A percentile compares a stretch with the other conserved stretches of the same genome.
Conservation (phyloP, 768 basidiomycete genomes). For the Lentinula sp. region DNA sequence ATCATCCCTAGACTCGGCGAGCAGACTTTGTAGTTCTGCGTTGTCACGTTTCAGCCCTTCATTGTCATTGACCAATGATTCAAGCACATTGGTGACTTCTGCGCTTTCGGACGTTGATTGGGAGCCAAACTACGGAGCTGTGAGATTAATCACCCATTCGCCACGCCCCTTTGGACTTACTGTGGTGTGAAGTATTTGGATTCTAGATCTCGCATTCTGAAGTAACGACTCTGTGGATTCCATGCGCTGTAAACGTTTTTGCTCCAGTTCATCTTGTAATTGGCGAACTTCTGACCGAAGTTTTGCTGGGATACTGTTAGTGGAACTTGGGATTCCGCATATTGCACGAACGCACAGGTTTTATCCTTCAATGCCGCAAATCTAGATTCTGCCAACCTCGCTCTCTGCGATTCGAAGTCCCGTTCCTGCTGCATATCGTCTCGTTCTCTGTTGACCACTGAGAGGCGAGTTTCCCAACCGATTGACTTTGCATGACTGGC, state of each 20-base stretch:
- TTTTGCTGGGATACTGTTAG: conserved; percentile 41
- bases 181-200: conserved; percentile 55
- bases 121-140: conserved; percentile 1
- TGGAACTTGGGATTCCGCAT: background rate
- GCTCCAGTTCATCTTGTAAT: conserved; percentile 59
- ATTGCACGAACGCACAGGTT: conserved; percentile 37
- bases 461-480: conserved; percentile 65
- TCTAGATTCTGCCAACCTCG: conserved; percentile 62
- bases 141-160: background rate
- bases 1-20: conserved; percentile 77
- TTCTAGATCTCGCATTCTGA: conserved; percentile 54
- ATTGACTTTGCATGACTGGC: conserved; percentile 64
- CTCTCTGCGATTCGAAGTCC: conserved; percentile 62
- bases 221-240: conserved; percentile 66
- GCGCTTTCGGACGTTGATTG: conserved; percentile 33
- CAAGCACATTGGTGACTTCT: conserved; percentile 65
- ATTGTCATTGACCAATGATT: conserved; percentile 83
- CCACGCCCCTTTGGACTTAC: conserved; percentile 29
- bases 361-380: conserved; percentile 61
- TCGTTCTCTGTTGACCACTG: conserved; percentile 61
- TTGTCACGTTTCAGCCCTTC: conserved; percentile 79
- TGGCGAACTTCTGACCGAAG: conserved; percentile 61
- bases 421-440: conserved; percentile 85
- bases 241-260: conserved; percentile 50
- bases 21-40: conserved; percentile 66